A percentile compares a stretch with the other conserved stretches of the same genome.
Evolutionary conservation across 768 basidiomycete species (phyloP).

Genomic region (Phanerodontia chrysosporium): DNA sequence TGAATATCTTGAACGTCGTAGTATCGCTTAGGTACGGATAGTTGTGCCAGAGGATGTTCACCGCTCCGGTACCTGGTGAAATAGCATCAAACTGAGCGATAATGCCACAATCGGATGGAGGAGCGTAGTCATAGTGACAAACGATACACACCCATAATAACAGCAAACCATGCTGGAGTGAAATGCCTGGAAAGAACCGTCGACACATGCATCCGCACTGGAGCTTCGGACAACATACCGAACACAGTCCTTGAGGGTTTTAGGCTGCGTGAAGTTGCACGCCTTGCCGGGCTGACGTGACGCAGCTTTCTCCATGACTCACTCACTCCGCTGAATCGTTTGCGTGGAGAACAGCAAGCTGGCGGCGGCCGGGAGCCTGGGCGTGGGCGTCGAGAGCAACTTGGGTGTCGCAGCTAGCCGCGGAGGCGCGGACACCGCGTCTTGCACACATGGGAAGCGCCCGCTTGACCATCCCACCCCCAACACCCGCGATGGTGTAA

Average conservation of each 20-base stretch:
- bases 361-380: too few species aligned
- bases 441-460: too few species aligned
- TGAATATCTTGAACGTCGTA: slow-evolving; percentile 35
- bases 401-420: too few species aligned
- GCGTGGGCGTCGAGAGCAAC: too few species aligned
- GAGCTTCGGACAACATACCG: slow-evolving; percentile 21
- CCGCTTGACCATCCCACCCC: too few species aligned
- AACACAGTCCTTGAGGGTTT: slow-evolving; percentile 32
- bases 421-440: too few species aligned
- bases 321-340: not conserved
- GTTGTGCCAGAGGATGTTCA: slow-evolving; percentile 51
- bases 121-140: not conserved
- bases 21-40: slow-evolving; percentile 52
- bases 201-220: too few species aligned
- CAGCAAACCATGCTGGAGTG: slow-evolving; percentile 52
- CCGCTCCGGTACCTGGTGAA: slow-evolving; percentile 39
- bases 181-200: slow-evolving; percentile 45
- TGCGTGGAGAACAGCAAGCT: too few species aligned
- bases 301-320: not conserved
- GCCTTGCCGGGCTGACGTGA: not conserved
- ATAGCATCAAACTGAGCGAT: not conserved
- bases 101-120: not conserved
- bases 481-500: too few species aligned
- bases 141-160: slow-evolving; percentile 44
- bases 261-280: slow-evolving; percentile 16